Percentiles rank a stretch among this genome's conserved stretches.
Evolutionary conservation across 2,329 filamentous ascomycete genomes (phyloP).

Genomic region (Calonectria henricotiae): DNA sequence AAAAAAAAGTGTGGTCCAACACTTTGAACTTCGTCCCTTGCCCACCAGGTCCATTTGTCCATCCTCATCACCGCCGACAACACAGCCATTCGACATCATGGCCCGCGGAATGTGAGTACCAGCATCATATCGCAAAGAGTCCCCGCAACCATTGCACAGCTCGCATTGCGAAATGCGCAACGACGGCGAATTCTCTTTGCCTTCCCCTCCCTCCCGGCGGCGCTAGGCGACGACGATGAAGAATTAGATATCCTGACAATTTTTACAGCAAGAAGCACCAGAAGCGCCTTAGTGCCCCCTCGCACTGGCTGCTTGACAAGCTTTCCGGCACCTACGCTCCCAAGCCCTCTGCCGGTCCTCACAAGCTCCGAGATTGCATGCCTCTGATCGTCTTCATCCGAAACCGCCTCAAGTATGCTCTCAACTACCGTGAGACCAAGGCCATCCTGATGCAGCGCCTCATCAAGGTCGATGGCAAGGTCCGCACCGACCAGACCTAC

Average conservation of each 20-base stretch:
- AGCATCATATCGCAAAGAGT: constrained; percentile 22
- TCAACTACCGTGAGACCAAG: constrained; percentile 98
- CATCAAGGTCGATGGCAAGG: constrained; percentile 99
- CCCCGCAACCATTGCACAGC: constrained; percentile 23
- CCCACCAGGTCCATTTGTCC: constrained; percentile 49
- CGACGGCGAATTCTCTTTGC: constrained; percentile 30
- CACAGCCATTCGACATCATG: constrained; percentile 69
- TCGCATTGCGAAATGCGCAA: constrained; percentile 29
- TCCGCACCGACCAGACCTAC: constrained; percentile 98
- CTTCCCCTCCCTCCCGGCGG: constrained; percentile 23
- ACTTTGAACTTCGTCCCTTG: constrained; percentile 51
- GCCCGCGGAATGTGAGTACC: constrained; percentile 75
- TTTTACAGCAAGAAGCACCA: constrained; percentile 94
- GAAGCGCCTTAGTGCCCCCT: constrained; percentile 99
- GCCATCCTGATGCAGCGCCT: constrained; percentile 99
- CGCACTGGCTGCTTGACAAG: constrained; percentile 99
- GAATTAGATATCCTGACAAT: constrained; percentile 55
- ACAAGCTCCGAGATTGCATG: constrained; percentile 99
- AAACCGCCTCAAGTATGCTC: constrained; percentile 98
- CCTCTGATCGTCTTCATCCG: constrained; percentile 99
- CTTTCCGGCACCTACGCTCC: constrained; percentile 91
- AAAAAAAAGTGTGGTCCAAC: constrained; percentile 56
- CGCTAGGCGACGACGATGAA: not conserved
- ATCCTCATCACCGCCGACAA: constrained; percentile 59
- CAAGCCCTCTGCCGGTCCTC: constrained; percentile 85